These are phyloP conservation scores for Rhizopus arrhizus DNA, from an alignment of 371 early-diverging fungal genomes.

Conservation along the genomic window DNA sequence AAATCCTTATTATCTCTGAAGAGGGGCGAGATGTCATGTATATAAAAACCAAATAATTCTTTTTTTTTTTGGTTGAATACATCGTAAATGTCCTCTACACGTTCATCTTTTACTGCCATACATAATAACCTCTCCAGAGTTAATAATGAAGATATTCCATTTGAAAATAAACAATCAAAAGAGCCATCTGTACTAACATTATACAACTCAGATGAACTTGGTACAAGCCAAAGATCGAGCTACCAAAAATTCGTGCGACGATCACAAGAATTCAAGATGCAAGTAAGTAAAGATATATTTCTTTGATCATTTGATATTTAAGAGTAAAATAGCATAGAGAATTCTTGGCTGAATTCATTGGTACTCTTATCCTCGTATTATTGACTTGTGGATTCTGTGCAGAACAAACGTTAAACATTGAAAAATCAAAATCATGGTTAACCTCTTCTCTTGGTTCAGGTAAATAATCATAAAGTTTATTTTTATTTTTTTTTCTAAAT, in stretches of 20 bases:
- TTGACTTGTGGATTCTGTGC: constrained; percentile 72
- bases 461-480: constrained; percentile 13
- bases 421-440: constrained; percentile 39
- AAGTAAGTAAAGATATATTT: neutral
- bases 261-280: neutral
- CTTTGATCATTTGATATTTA: neutral
- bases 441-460: constrained; percentile 43
- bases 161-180: no score
- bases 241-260: neutral
- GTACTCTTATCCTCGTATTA: constrained; percentile 72
- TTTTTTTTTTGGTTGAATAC: no score
- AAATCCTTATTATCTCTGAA: neutral
- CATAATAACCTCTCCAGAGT: no score
- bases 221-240: neutral
- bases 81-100: no score
- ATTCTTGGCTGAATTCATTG: constrained; percentile 81
- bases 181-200: no score
- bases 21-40: neutral
- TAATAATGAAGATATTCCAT: no score
- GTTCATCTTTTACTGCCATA: no score
- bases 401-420: constrained; percentile 42
- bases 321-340: constrained; percentile 51
- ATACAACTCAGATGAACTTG: no score
- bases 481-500: neutral
- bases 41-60: neutral